A percentile compares a stretch with the other conserved stretches of the same genome.
These are phyloP conservation scores for Favolaschia claudopus DNA, from an alignment of 768 basidiomycete species.

Conservation along the genomic window DNA sequence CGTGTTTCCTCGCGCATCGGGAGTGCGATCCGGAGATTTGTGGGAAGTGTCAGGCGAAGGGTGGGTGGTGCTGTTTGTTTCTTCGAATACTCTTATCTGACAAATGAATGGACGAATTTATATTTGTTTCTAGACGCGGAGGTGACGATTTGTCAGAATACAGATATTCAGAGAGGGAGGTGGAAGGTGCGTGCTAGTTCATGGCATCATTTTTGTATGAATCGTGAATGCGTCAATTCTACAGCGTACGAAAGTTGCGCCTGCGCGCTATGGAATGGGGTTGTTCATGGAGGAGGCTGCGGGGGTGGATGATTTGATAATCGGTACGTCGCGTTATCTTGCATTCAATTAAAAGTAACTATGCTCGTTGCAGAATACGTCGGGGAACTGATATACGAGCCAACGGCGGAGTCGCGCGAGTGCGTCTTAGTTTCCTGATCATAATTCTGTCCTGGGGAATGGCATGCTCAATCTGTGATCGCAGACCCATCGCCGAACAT, in stretches of 20 bases:
- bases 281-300: slow-evolving; percentile 57
- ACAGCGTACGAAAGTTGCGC: slow-evolving; percentile 52
- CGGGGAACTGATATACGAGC: slow-evolving; percentile 64
- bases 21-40: slow-evolving; percentile 81
- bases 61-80: slow-evolving; percentile 29
- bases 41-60: slow-evolving; percentile 57
- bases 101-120: not conserved
- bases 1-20: slow-evolving; percentile 55
- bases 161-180: slow-evolving; percentile 52
- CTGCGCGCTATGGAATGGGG: slow-evolving; percentile 61
- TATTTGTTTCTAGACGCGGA: slow-evolving; percentile 33
- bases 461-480: not conserved
- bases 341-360: not conserved
- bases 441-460: not conserved
- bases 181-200: slow-evolving; percentile 47
- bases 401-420: slow-evolving; percentile 60
- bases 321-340: slow-evolving; percentile 41
- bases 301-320: slow-evolving; percentile 53
- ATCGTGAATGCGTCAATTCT: slow-evolving; percentile 9
- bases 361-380: slow-evolving; percentile 62
- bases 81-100: not conserved
- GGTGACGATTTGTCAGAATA: slow-evolving; percentile 52
- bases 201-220: not conserved
- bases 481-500: slow-evolving; percentile 53
- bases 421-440: slow-evolving; percentile 37